Evolutionary conservation across 768 basidiomycete species (phyloP), one percentile per base, ranked within the genome.

Genomic region (Tulasnella calospora): DNA sequence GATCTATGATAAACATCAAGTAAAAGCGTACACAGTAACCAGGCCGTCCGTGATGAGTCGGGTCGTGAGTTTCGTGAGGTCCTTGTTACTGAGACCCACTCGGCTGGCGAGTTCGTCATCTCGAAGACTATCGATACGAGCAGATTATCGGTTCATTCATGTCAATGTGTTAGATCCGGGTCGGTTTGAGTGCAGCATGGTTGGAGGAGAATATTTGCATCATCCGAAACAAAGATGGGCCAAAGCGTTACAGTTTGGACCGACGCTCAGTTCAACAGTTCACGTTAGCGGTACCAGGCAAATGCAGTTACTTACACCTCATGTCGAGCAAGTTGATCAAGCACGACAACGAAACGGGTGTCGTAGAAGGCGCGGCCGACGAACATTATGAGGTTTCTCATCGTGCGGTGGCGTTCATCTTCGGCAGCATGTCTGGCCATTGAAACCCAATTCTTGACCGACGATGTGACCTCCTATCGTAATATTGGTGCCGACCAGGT

Each of bases 311-410:
- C 97, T 92, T 89, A 99, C 96, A 96, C 95, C 81, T 94, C 91
- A 85, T 95, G 92, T 80, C 92, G 91, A 79, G 94, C 90, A 83
- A 99, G 90, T 85, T 97, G 94, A 86, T 98, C 97, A 88, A 98
- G 86, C 80, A 98, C 90, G 80, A 99, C 92, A 81, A 92, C 93
- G 84, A 88, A 95, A 82, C 93, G 94, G 69, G 94, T 88, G 84
- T 98, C 98, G 85, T 98, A 99, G 85, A 99, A 99, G 44, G 93
- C 91, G 82, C 97, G 90, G 70, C 92, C 90, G 83, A 97, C 95
- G 86, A 94, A 92, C 84, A 98, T 95, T 81, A 98, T 94, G 81
- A 99, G 91, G 79, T 91, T 89, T 84, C 91, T 91, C 77, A 96
- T 90, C 1, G 89, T 90, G 27, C 36, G 71, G 36, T 71, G 36